phyloP scores from a whole-genome alignment of 2,329 filamentous ascomycete species.

The Cadophora malorum region DNA sequence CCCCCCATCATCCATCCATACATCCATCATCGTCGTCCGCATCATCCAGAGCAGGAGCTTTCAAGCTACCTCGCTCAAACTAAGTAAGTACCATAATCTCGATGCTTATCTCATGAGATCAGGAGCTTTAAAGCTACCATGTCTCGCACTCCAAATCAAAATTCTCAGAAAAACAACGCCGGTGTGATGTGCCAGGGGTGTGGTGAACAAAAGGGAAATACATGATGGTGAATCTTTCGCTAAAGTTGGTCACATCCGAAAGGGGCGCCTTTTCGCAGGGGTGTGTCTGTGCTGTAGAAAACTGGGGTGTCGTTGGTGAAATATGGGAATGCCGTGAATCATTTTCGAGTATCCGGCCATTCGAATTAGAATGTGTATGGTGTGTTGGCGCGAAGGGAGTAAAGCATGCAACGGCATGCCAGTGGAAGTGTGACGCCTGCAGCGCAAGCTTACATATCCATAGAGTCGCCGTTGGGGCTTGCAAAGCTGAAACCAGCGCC shows the following conservation, averaged over 20 bases:
- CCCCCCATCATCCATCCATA: constrained; percentile 18
- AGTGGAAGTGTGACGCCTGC: constrained; percentile 30
- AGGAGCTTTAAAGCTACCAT: constrained; percentile 48
- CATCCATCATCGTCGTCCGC: constrained; percentile 20
- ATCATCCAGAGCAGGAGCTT: constrained; percentile 42
- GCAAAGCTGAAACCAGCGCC: constrained; percentile 95
- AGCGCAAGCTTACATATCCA: constrained; percentile 69
- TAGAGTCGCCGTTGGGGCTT: constrained; percentile 73
- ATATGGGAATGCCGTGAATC: constrained; percentile 24
- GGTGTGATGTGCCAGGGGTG: constrained; percentile 42
- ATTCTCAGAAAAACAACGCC: constrained; percentile 40
- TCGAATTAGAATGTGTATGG: constrained; percentile 41
- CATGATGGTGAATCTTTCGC: constrained; percentile 49
- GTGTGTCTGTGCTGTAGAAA: constrained; percentile 29
- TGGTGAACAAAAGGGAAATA: constrained; percentile 43
- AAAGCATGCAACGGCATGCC: constrained; percentile 29
- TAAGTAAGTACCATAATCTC: constrained; percentile 28
- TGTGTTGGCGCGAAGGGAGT: constrained; percentile 30
- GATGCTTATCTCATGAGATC: constrained; percentile 31
- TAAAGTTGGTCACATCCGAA: constrained; percentile 45
- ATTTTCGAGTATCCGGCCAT: constrained; percentile 36
- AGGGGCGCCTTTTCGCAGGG: constrained; percentile 35
- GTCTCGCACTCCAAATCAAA: constrained; percentile 35
- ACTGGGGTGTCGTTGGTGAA: constrained; percentile 19
- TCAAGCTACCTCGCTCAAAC: constrained; percentile 44